These are phyloP conservation scores for Mycena latifolia DNA, from an alignment of 768 basidiomycete genomes.

Conservation along the genomic window DNA sequence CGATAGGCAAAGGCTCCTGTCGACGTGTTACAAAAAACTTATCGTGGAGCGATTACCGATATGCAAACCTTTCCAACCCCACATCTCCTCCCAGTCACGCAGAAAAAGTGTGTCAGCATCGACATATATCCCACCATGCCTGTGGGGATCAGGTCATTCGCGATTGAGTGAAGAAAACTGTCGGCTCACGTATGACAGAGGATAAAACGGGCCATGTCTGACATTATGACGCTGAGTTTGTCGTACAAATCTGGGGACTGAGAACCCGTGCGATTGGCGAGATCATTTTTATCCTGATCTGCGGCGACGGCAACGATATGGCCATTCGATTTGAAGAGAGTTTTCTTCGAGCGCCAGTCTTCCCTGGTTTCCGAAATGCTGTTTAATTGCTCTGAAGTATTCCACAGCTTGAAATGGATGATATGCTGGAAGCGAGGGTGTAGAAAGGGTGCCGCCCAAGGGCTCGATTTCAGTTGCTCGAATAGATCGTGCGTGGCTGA, in stretches of 20 bases:
- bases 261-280: slow-evolving; percentile 85
- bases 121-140: slow-evolving; percentile 96
- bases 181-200: slow-evolving; percentile 73
- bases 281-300: slow-evolving; percentile 50
- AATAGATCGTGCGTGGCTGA: slow-evolving; percentile 86
- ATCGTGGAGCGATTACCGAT: slow-evolving; percentile 72
- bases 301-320: slow-evolving; percentile 54
- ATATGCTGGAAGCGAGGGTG: slow-evolving; percentile 92
- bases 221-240: slow-evolving; percentile 90
- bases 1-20: slow-evolving; percentile 98
- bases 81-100: slow-evolving; percentile 98
- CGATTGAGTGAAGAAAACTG: background rate
- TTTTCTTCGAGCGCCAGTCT: slow-evolving; percentile 88
- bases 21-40: slow-evolving; percentile 94
- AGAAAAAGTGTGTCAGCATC: slow-evolving; percentile 97
- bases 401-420: slow-evolving; percentile 97
- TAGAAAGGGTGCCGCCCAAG: slow-evolving; percentile 96
- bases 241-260: slow-evolving; percentile 89
- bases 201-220: slow-evolving; percentile 97
- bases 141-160: slow-evolving; percentile 43
- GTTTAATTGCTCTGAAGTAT: slow-evolving; percentile 96
- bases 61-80: slow-evolving; percentile 99
- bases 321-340: slow-evolving; percentile 88
- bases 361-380: slow-evolving; percentile 88
- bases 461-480: slow-evolving; percentile 81